Conservation (phyloP, 805 yeast genomes). For the Spathaspora arborariae region DNA sequence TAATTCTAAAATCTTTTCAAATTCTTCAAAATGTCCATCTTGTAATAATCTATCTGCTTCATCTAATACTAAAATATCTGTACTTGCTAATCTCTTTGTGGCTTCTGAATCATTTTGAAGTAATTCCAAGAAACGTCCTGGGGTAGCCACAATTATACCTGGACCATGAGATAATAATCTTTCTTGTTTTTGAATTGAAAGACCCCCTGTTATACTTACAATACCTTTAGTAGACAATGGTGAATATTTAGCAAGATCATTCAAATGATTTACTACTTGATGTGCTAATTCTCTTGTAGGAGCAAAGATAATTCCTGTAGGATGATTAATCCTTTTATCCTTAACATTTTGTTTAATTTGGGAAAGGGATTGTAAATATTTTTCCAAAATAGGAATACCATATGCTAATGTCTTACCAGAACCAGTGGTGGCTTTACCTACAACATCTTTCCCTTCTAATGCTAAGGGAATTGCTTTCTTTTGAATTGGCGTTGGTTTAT, state of each 20-base stretch:
- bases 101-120: conserved; percentile 56
- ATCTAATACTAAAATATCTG: conserved; percentile 67
- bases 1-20: conserved; percentile 70
- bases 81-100: conserved; percentile 38
- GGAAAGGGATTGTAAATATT: conserved; percentile 33
- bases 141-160: conserved; percentile 86
- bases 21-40: conserved; percentile 94
- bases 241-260: conserved; percentile 47
- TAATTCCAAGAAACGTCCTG: conserved; percentile 88
- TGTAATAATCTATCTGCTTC: conserved; percentile 95
- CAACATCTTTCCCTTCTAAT: conserved; percentile 69
- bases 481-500: conserved; percentile 83
- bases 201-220: conserved; percentile 87
- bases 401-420: conserved; percentile 96
- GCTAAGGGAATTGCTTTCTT: conserved; percentile 70
- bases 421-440: conserved; percentile 97
- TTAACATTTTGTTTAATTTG: conserved; percentile 12
- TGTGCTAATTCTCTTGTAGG: conserved; percentile 97
- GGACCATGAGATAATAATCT: conserved; percentile 72
- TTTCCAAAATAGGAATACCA: conserved; percentile 87
- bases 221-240: conserved; percentile 56
- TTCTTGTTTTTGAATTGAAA: conserved; percentile 90
- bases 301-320: conserved; percentile 78
- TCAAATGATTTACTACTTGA: conserved; percentile 83
- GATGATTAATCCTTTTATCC: conserved; percentile 31